Percentiles rank a stretch among this genome's conserved stretches.
These are phyloP conservation scores for Ceratocystis diversiconidia DNA, from an alignment of 2,329 filamentous ascomycete species.

Conservation along the genomic window DNA sequence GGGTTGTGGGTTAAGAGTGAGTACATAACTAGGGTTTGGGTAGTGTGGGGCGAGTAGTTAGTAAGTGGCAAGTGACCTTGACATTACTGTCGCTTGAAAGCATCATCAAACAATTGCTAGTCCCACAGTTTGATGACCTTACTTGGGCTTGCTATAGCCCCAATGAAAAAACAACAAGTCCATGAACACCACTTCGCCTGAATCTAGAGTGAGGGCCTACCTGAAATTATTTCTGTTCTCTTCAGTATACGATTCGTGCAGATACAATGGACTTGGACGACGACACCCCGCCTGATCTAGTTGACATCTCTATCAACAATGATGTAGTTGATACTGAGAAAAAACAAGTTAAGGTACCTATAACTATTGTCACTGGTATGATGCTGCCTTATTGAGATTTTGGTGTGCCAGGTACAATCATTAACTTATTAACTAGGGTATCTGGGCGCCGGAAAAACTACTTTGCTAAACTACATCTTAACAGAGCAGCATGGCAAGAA, in stretches of 20 bases:
- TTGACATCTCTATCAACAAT: conserved; percentile 30
- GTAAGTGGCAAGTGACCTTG: background rate
- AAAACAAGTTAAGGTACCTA: conserved; percentile 54
- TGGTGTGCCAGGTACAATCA: background rate
- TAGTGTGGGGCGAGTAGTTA: background rate
- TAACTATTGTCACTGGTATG: conserved; percentile 68
- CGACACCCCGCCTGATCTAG: conserved; percentile 52
- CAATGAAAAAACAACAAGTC: too few relatives aligned
- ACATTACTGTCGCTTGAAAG: too few relatives aligned
- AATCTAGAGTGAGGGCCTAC: too few relatives aligned
- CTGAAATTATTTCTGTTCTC: too few relatives aligned
- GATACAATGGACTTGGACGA: conserved; percentile 47
- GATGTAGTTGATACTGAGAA: conserved; percentile 31
- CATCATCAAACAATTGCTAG: too few relatives aligned
- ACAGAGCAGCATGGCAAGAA: conserved; percentile 93
- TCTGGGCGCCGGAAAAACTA: conserved; percentile 89
- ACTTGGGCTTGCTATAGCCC: too few relatives aligned
- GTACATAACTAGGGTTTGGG: background rate
- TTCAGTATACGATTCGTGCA: too few relatives aligned
- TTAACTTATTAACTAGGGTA: conserved; percentile 48
- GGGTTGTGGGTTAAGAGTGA: background rate
- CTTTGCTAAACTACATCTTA: conserved; percentile 86
- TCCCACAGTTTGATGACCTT: too few relatives aligned
- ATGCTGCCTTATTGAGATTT: background rate
- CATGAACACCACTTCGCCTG: too few relatives aligned